phyloP scores from a whole-genome alignment of 331 rosid genomes.

The Malus hybrid region DNA sequence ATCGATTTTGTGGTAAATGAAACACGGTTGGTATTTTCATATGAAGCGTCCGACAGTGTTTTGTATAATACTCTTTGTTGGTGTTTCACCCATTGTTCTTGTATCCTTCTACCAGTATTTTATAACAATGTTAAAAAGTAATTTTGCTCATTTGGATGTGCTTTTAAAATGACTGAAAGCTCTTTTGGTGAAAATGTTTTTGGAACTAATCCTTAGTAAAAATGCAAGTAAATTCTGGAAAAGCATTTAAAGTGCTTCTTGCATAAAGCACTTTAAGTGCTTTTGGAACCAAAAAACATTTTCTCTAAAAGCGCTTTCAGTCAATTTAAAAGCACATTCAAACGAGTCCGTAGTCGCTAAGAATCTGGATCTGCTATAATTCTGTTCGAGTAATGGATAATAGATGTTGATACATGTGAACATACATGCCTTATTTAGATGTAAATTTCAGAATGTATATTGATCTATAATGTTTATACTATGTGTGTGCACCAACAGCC shows the following conservation, averaged over 20 bases:
- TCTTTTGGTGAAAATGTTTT: too few relatives aligned
- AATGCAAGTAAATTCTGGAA: too few relatives aligned
- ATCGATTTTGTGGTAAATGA: too few relatives aligned
- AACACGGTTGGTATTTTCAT: not conserved
- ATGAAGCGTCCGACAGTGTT: not conserved
- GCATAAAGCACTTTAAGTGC: too few relatives aligned
- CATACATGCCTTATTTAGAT: not conserved
- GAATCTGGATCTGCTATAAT: not conserved
- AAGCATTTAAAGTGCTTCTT: too few relatives aligned
- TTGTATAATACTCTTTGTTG: not conserved
- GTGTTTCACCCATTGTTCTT: not conserved
- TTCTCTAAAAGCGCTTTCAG: too few relatives aligned
- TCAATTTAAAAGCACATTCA: too few relatives aligned
- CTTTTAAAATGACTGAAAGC: too few relatives aligned
- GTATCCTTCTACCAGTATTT: not conserved
- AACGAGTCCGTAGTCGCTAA: not conserved
- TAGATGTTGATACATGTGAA: not conserved
- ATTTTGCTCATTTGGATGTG: not conserved
- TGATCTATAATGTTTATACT: not conserved
- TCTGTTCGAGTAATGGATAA: not conserved
- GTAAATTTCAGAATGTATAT: not conserved
- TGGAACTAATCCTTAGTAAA: too few relatives aligned
- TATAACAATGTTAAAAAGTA: too few relatives aligned
- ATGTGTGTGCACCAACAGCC: slow-evolving; percentile 32
- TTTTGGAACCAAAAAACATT: too few relatives aligned